Base-by-base conservation (phyloP, 2,329 filamentous ascomycete species). In the Penicillium paneum region DNA sequence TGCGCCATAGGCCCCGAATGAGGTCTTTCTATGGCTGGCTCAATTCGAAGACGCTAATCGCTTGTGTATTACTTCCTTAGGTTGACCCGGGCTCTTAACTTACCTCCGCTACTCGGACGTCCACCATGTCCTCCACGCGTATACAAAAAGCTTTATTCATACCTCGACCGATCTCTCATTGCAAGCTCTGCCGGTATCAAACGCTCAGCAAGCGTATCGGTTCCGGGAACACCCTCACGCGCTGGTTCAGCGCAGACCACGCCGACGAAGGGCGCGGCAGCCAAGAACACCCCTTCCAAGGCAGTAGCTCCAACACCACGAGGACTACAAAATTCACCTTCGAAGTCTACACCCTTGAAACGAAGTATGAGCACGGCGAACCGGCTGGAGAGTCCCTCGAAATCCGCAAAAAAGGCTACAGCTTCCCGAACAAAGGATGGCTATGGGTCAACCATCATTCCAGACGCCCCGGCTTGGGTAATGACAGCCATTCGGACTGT, bases 61-160 rank as follows among this genome's bases (percentile, higher is more conserved):
- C 13, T 39, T 44, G 28, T 11, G 12, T 44, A 46, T 10, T 15
- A 0, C 29, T 8, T 31, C n/a, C n/a, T 5, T 54, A 91, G 91
- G 49, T 79, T 96, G 36, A 92, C 91, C 67, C 88, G 86, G 52
- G 71, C 79, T 0, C 82, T 96, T 41, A 84, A 91, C 67, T 83
- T 96, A 8, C 91, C 92, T 0, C 82, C 86, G 1, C 87, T 92
- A 54, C 83, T 89, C 59, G 83, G 88, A 3, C 82, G 85, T 5
- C 90, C 91, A 2, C 91, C 91, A 4, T 88, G 91, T 49, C 86
- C 86, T 43, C 91, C 90, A 1, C 83, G 85, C 52, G 81, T 91
- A 49, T 97, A 97, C 78, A 89, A 89, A 66, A 90, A 90, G 55
- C 79, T 97, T 35, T 94, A 92, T 71, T 78, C 78, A 31, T 91